Base-by-base conservation (phyloP, 305 asterid species). In the Rubia peregrina region DNA sequence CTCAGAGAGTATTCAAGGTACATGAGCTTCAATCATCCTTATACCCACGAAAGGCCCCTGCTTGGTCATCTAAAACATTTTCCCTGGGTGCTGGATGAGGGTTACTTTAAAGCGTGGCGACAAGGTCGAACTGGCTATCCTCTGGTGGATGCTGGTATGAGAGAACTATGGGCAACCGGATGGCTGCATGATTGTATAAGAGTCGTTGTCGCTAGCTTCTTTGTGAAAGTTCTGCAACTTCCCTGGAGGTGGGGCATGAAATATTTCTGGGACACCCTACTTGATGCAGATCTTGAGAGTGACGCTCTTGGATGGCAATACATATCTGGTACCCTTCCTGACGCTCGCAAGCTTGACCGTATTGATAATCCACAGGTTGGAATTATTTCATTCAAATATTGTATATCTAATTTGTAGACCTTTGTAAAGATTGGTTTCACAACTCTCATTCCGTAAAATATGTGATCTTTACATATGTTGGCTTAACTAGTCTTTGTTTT, bases 171-270 rank as follows among this genome's bases (percentile, higher is more conserved):
- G 98, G 98, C 98, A 56, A 88, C 97, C 16, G 97, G 97, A 16
- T 93, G 98, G 97, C 86, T 93, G 33, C 97, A 93, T 57, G 97
- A 93, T 71, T 70, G 97, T 83, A 93, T 93, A 76, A 83, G 98
- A 7, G 96, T 90, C 7, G 97, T 93, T 2, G 98, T 93, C 41
- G 80, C 98, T 1, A 93, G 98, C 74, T 93, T 93, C 87, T 93
- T 90, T 77, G 98, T 93, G 36, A 93, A 93, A 83, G 95, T 93
- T 80, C 81, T 93, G 80, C 96, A 89, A 83, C 88, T 93, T 61
- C 97, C 98, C 2, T 93, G 97, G 97, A 84, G 96, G 77, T 93
- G 97, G 98, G 95, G 98, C 26, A 89, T 93, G 98, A 93, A 93
- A 82, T 93, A 93, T 75, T 93, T 93, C 67, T 93, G 97, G 98